Evolutionary conservation across 2,329 filamentous ascomycete genomes (phyloP).

Genomic region (Bipolaris zeicola): DNA sequence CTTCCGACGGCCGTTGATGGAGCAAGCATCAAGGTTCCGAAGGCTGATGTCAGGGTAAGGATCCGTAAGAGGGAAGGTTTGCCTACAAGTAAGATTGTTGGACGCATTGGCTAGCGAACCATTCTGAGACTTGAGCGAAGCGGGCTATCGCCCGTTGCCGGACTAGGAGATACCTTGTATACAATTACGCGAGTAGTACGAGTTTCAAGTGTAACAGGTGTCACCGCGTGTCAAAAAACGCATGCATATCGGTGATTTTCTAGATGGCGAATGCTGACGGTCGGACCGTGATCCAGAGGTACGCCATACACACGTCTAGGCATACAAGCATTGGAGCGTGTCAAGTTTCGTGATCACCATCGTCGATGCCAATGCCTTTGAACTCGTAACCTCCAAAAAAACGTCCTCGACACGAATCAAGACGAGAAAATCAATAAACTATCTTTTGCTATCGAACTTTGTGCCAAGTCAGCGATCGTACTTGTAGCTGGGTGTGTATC

Average conservation of each 20-base stretch:
- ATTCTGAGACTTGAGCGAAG: constrained; percentile 4
- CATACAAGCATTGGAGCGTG: background rate
- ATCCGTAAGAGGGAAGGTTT: constrained; percentile 51
- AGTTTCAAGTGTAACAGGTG: background rate
- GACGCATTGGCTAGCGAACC: constrained; percentile 17
- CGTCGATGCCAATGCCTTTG: background rate
- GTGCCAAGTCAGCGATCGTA: background rate
- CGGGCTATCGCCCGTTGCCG: background rate
- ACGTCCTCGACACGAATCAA: background rate
- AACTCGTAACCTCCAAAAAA: background rate
- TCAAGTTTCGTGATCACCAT: background rate
- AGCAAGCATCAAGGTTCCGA: constrained; percentile 59
- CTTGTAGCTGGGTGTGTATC: background rate
- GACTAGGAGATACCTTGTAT: constrained; percentile 1
- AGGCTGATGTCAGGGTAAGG: constrained; percentile 59
- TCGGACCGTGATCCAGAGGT: background rate
- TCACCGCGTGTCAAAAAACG: background rate
- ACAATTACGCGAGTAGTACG: background rate
- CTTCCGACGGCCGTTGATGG: constrained; percentile 56
- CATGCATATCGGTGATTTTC: background rate
- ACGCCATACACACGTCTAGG: background rate
- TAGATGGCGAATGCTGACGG: background rate
- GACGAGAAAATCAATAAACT: background rate
- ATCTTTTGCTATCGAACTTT: background rate
- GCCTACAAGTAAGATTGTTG: constrained; percentile 17